These are phyloP conservation scores for Penicillium waksmanii DNA, from an alignment of 495 filamentous ascomycete species.

Conservation along the genomic window DNA sequence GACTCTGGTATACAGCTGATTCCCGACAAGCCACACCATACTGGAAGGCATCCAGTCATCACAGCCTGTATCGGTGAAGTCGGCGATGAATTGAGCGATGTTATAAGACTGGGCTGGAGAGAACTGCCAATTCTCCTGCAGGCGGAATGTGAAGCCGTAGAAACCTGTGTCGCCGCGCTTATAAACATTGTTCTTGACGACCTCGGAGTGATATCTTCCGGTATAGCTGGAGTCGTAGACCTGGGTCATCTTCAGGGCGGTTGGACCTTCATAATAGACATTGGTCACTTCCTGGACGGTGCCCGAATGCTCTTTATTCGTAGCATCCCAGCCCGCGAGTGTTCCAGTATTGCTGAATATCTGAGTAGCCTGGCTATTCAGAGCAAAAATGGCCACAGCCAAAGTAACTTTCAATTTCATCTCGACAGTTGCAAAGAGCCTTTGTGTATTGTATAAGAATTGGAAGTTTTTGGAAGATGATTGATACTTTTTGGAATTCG, in stretches of 20 bases:
- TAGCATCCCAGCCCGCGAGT: conserved; percentile 49
- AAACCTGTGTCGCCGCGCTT: conserved; percentile 52
- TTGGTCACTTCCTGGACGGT: conserved; percentile 52
- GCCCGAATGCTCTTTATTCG: conserved; percentile 47
- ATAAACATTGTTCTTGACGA: conserved; percentile 50
- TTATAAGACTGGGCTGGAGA: conserved; percentile 52
- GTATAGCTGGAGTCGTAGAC: conserved; percentile 49
- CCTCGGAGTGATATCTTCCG: conserved; percentile 62
- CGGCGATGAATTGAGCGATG: conserved; percentile 60
- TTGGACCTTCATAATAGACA: conserved; percentile 44
- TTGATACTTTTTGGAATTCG: too few relatives aligned
- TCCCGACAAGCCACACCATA: conserved; percentile 55
- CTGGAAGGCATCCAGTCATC: conserved; percentile 57
- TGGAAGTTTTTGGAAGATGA: too few relatives aligned
- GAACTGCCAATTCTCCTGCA: conserved; percentile 55
- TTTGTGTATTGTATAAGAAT: too few relatives aligned
- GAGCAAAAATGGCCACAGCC: background rate
- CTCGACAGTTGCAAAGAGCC: background rate
- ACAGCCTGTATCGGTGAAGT: conserved; percentile 51
- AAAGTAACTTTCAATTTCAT: background rate
- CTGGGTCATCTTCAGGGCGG: conserved; percentile 58
- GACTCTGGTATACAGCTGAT: conserved; percentile 50
- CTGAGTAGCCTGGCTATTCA: conserved; percentile 29
- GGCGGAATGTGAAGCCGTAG: conserved; percentile 60
- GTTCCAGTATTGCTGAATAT: conserved; percentile 56